phyloP scores from a whole-genome alignment of 805 yeast species.

The Wickerhamiella australiensis region DNA sequence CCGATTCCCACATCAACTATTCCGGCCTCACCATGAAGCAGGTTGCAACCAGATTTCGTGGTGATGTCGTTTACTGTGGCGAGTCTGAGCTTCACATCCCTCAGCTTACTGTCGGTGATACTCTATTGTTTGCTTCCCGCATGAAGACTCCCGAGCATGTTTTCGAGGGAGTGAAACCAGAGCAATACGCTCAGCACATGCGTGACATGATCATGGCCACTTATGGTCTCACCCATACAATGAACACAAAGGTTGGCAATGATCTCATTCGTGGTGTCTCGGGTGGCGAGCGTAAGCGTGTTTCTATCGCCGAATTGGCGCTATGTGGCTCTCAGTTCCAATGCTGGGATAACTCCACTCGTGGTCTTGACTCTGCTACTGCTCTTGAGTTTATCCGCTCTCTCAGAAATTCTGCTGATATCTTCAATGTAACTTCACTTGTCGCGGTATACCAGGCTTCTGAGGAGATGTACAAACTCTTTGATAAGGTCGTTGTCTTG shows the following conservation, averaged over 20 bases:
- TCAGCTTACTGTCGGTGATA: constrained; percentile 60
- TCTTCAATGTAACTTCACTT: constrained; percentile 43
- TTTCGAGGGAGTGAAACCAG: constrained; percentile 36
- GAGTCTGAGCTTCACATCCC: constrained; percentile 63
- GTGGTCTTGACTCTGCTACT: constrained; percentile 77
- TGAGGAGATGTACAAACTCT: constrained; percentile 50
- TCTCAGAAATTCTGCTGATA: constrained; percentile 47
- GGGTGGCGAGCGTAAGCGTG: constrained; percentile 81
- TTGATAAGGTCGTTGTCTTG: constrained; percentile 50
- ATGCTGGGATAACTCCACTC: constrained; percentile 74
- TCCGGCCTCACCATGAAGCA: constrained; percentile 50
- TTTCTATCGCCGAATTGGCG: constrained; percentile 67
- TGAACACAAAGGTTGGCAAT: constrained; percentile 48
- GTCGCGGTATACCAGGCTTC: constrained; percentile 64
- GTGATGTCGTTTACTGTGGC: constrained; percentile 35
- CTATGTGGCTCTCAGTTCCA: constrained; percentile 51
- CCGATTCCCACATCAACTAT: constrained; percentile 43
- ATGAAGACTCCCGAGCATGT: constrained; percentile 52
- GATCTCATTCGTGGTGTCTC: constrained; percentile 61
- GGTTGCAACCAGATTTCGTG: constrained; percentile 45
- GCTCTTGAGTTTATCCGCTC: constrained; percentile 65
- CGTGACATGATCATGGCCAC: constrained; percentile 41
- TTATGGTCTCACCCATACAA: constrained; percentile 50
- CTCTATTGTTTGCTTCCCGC: constrained; percentile 56
- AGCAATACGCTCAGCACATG: constrained; percentile 37